Evolutionary conservation across 371 early-diverging fungal genomes (phyloP).

Genomic region (Lichtheimia ramosa): DNA sequence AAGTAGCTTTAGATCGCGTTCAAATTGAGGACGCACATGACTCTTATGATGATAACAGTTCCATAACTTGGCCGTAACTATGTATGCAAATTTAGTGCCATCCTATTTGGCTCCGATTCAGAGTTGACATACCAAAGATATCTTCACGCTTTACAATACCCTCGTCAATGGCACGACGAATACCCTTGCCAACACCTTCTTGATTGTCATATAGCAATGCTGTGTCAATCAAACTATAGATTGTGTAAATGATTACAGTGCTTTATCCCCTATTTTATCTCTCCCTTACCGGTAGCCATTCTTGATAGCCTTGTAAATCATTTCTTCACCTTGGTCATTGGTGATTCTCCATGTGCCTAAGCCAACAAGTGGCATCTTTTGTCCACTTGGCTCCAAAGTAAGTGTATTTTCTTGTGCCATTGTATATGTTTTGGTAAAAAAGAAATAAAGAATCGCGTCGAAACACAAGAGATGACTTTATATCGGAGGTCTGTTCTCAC

Average conservation of each 20-base stretch:
- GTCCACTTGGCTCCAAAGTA: slow-evolving; percentile 6
- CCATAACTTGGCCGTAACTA: slow-evolving; percentile 77
- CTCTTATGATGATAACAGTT: slow-evolving; percentile 52
- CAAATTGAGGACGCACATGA: slow-evolving; percentile 45
- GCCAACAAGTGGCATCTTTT: slow-evolving; percentile 45
- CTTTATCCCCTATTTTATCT: not conserved
- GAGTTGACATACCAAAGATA: slow-evolving; percentile 21
- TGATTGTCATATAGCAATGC: slow-evolving; percentile 65
- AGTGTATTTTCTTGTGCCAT: too few relatives aligned
- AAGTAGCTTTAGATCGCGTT: slow-evolving; percentile 45
- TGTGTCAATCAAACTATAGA: slow-evolving; percentile 40
- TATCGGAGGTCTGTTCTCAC: too few relatives aligned
- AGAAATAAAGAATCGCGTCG: too few relatives aligned
- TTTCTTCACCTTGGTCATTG: slow-evolving; percentile 25
- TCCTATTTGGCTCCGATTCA: not conserved
- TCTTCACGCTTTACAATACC: slow-evolving; percentile 64
- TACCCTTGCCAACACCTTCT: slow-evolving; percentile 61
- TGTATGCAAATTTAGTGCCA: slow-evolving; percentile 13
- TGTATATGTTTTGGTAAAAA: too few relatives aligned
- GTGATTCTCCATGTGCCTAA: slow-evolving; percentile 40
- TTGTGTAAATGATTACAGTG: not conserved
- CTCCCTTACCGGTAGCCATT: slow-evolving; percentile 26
- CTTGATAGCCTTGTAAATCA: slow-evolving; percentile 51
- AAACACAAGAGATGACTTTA: too few relatives aligned
- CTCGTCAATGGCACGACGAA: slow-evolving; percentile 49